Conservation (phyloP, 345 rosid genomes). For the Psidium guajava region DNA sequence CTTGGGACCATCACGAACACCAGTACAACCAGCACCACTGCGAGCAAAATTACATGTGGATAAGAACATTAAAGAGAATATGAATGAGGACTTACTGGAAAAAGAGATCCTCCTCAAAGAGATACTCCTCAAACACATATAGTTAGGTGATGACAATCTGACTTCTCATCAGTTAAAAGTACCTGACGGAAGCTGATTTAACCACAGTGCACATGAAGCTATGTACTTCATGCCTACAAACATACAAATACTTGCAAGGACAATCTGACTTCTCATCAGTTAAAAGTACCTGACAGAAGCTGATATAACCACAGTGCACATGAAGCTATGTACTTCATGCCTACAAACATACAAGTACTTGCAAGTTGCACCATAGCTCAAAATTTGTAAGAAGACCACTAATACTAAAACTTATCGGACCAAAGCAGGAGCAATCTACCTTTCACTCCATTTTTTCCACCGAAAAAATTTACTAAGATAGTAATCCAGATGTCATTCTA, state of each 20-base stretch:
- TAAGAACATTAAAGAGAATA: background rate
- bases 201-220: background rate
- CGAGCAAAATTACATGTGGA: background rate
- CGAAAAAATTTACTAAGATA: background rate
- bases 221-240: background rate
- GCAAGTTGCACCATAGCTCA: background rate
- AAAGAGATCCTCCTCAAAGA: background rate
- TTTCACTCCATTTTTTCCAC: background rate
- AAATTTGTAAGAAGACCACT: background rate
- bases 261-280: background rate
- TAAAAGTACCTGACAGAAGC: background rate
- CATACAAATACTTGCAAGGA: background rate
- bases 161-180: background rate
- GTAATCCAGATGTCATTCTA: background rate
- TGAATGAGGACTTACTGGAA: background rate
- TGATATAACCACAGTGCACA: background rate
- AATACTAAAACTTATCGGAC: background rate
- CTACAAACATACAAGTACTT: background rate
- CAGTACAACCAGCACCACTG: constrained; percentile 9
- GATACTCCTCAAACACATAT: background rate
- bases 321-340: background rate
- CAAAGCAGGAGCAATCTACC: background rate
- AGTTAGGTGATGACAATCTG: background rate
- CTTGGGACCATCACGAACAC: constrained; percentile 4
- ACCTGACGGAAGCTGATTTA: background rate